phyloP scores from a whole-genome alignment of 352 stramenopile species.

The Phytophthora pini region DNA sequence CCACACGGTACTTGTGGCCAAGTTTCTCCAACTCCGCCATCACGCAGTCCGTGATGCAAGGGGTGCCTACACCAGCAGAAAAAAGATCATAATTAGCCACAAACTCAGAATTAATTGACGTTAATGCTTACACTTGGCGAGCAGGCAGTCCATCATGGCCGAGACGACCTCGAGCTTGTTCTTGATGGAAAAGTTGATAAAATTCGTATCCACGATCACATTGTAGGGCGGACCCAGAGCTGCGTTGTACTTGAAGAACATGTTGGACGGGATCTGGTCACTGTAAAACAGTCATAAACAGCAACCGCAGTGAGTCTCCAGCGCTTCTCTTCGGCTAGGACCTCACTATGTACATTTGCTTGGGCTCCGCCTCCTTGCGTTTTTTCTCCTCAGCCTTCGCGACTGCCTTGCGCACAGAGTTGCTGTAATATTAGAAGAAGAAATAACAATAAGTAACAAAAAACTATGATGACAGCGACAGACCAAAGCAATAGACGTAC shows the following conservation, averaged over 20 bases:
- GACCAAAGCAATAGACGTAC: conserved; percentile 55
- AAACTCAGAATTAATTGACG: not conserved
- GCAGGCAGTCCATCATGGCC: conserved; percentile 99
- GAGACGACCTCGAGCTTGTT: conserved; percentile 99
- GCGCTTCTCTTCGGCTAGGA: not conserved
- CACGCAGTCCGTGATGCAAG: conserved; percentile 99
- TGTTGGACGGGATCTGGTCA: conserved; percentile 96
- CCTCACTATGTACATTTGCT: conserved; percentile 87
- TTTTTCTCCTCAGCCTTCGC: conserved; percentile 88
- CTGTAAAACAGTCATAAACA: conserved; percentile 35
- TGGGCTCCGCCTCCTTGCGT: conserved; percentile 90
- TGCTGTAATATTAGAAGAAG: conserved; percentile 43
- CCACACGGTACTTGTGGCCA: conserved; percentile 97
- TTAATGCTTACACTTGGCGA: conserved; percentile 95
- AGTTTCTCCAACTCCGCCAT: conserved; percentile 99
- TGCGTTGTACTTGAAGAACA: conserved; percentile 99
- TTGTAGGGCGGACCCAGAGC: conserved; percentile 98
- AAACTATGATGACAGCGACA: not conserved
- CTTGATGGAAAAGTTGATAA: conserved; percentile 99
- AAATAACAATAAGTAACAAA: conserved; percentile 2
- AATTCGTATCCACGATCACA: conserved; percentile 99
- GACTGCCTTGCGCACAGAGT: conserved; percentile 79
- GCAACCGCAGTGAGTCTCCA: conserved; percentile 22
- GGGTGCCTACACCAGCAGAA: conserved; percentile 60
- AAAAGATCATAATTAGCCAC: not conserved